Evolutionary conservation across 139 green algal species (phyloP), one percentile per base, ranked within the genome.

Genomic region (Asterochloris erici): DNA sequence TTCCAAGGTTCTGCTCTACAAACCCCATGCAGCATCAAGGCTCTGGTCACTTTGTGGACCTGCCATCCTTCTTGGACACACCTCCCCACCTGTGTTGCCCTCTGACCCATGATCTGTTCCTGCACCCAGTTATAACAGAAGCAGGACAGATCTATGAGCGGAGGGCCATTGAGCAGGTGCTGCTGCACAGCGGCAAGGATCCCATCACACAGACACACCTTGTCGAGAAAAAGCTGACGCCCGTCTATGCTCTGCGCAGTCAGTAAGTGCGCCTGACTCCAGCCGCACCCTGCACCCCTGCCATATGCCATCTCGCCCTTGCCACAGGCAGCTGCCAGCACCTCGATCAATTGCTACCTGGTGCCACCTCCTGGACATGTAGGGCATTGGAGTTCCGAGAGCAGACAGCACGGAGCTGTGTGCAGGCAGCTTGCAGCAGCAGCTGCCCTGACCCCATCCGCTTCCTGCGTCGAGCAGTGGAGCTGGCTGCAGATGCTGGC

Each of bases 141-240:
- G 83, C 82, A 0, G 88, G 88, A 24, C 88, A 91, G 21, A 87
- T 93, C 14, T 93, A 93, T 47, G 90, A 93, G 68, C 83, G 87
- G 0, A 64, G 78, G 10, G 87, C 90, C 0, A 88, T 93, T 19
- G 78, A 89, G 60, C 66, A 69, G 1, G 80, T 85, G 23, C 68
- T 82, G 75, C 66, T 29, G 68, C 74, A 23, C 54, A 83, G 21
- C 82, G 10, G 2, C 81, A 82, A 78, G 15, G 90, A 93, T 81
- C 90, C 90, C 0, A 80, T 93, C 13, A 89, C 84, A 60, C 87
- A 88, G 47, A 70, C 81, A 70, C 81, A 84, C 12, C 81, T 93
- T 54, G 38, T 54, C 38, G 38, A 54, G 38, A 54, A 6, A 54
- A 54, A 54, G 38, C 38, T 54, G 38, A 54, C 38, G 6, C 38